Conservation (phyloP, 257 asterid genomes). For the Plectranthus barbatus region DNA sequence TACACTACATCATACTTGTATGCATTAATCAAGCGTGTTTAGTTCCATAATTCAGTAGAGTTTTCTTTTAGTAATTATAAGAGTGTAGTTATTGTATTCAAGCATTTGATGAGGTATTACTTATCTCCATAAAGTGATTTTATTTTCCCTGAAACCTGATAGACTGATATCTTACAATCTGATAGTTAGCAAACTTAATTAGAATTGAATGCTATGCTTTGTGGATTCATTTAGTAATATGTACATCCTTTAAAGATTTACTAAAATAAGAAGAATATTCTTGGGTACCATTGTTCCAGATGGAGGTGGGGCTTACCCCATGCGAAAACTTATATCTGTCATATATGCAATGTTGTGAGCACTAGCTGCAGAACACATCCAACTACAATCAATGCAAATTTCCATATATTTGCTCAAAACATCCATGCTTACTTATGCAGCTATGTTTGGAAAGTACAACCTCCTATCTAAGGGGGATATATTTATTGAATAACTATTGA, state of each 20-base stretch:
- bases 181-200: too few species aligned
- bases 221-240: too few species aligned
- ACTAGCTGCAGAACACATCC: neutral
- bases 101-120: neutral
- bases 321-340: neutral
- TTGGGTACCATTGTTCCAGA: neutral
- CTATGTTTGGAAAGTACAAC: too few species aligned
- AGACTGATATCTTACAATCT: too few species aligned
- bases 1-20: neutral
- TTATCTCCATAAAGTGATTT: neutral
- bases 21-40: neutral
- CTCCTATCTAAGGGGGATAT: neutral
- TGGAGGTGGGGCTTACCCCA: neutral
- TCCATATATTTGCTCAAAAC: neutral
- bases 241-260: neutral
- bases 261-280: neutral
- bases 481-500: neutral
- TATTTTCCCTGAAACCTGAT: neutral
- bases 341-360: too few species aligned
- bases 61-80: neutral
- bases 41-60: neutral
- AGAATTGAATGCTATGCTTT: too few species aligned
- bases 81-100: neutral
- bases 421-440: too few species aligned
- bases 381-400: neutral